Evolutionary conservation across 2,329 filamentous ascomycete species (phyloP).

Genomic region (Monosporascus cannonballus): DNA sequence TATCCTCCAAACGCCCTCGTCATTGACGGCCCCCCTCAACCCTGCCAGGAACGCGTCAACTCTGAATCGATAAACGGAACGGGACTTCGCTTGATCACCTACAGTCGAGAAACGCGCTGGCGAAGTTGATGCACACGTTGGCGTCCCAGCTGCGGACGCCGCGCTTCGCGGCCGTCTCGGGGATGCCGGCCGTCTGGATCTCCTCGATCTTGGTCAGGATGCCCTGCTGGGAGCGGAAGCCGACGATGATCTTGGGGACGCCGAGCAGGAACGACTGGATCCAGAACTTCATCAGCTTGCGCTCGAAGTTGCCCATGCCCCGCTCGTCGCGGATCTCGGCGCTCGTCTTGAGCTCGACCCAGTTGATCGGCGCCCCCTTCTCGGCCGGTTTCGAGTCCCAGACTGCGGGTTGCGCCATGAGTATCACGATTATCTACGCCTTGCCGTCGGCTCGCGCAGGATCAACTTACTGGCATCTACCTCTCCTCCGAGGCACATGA

Average conservation of each 20-base stretch:
- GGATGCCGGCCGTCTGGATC: conserved; percentile 73
- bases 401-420: conserved; percentile 39
- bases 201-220: conserved; percentile 69
- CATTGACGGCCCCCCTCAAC: conserved; percentile 55
- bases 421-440: no score
- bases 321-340: conserved; percentile 61
- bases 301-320: conserved; percentile 72
- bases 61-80: not conserved
- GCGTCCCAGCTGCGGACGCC: conserved; percentile 77
- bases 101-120: conserved; percentile 72
- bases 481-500: conserved; percentile 81
- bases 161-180: conserved; percentile 62
- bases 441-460: not conserved
- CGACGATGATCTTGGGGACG: conserved; percentile 86
- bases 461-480: conserved; percentile 72
- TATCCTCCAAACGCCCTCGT: conserved; percentile 78
- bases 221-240: conserved; percentile 71
- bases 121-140: conserved; percentile 90
- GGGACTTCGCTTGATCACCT: conserved; percentile 23
- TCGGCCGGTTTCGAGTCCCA: conserved; percentile 74
- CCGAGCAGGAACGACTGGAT: conserved; percentile 92
- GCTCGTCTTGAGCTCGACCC: conserved; percentile 94
- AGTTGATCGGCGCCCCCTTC: conserved; percentile 67
- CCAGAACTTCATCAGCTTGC: conserved; percentile 94
- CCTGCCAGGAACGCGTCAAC: conserved; percentile 38